phyloP scores from a whole-genome alignment of 805 yeast species.

The Kazachstania psychrophila region DNA sequence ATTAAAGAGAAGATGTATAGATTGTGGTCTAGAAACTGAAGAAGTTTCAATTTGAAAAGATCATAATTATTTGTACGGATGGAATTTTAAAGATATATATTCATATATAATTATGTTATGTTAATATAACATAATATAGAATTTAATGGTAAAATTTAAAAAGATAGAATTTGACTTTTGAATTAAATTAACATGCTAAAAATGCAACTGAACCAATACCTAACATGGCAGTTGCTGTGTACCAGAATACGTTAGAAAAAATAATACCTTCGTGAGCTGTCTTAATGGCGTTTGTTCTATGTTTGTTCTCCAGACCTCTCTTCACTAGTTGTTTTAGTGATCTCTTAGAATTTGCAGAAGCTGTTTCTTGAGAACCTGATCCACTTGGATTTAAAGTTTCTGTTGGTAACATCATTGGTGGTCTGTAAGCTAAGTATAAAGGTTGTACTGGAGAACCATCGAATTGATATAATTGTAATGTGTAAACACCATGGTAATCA shows the following conservation, averaged over 20 bases:
- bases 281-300: constrained; percentile 57
- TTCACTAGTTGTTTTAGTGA: constrained; percentile 40
- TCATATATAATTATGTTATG: not conserved
- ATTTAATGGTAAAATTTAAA: too few relatives aligned
- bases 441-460: constrained; percentile 82
- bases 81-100: too few relatives aligned
- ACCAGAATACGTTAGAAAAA: constrained; percentile 19
- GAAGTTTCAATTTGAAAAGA: constrained; percentile 33
- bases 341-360: constrained; percentile 28
- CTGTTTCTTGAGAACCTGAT: constrained; percentile 20
- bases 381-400: constrained; percentile 68
- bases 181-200: constrained; percentile 15
- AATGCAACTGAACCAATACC: constrained; percentile 26
- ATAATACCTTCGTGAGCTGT: constrained; percentile 7
- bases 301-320: constrained; percentile 71
- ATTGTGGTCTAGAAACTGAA: constrained; percentile 78
- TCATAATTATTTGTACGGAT: not conserved
- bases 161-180: too few relatives aligned
- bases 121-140: too few relatives aligned
- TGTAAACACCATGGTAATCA: constrained; percentile 74
- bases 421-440: constrained; percentile 80
- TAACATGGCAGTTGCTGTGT: constrained; percentile 18
- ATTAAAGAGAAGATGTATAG: constrained; percentile 55
- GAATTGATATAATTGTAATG: constrained; percentile 61
- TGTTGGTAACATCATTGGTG: constrained; percentile 96